These are phyloP conservation scores for Bremia lactucae DNA, from an alignment of 352 stramenopile genomes.

Conservation along the genomic window DNA sequence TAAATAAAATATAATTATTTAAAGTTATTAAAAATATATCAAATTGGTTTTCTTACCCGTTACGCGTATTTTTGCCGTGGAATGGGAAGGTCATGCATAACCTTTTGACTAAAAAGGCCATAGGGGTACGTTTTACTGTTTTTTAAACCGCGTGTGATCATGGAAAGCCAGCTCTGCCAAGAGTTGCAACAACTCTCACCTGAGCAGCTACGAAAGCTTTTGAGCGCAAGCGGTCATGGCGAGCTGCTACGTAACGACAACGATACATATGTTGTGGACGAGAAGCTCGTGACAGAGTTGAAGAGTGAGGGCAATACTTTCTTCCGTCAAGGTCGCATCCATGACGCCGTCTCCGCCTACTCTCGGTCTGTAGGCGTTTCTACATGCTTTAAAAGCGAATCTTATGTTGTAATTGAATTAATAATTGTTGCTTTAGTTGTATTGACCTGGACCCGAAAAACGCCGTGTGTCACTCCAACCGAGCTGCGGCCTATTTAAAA, in stretches of 20 bases:
- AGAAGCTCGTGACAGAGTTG: slow-evolving; percentile 16
- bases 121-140: no score
- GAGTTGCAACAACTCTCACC: slow-evolving; percentile 29
- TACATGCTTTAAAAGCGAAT: neutral
- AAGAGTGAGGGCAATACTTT: slow-evolving; percentile 49
- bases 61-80: no score
- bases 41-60: no score
- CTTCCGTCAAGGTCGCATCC: slow-evolving; percentile 31
- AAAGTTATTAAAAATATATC: no score
- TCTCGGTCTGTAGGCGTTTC: slow-evolving; percentile 17
- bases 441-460: slow-evolving; percentile 32
- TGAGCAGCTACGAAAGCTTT: slow-evolving; percentile 17
- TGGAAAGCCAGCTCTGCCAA: slow-evolving; percentile 11
- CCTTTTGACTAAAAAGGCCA: no score
- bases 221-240: slow-evolving; percentile 24
- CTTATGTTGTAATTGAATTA: neutral
- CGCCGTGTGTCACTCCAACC: slow-evolving; percentile 48
- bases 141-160: neutral
- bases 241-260: slow-evolving; percentile 8
- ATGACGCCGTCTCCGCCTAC: slow-evolving; percentile 35
- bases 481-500: slow-evolving; percentile 53
- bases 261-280: slow-evolving; percentile 10
- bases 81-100: no score
- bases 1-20: no score
- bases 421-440: slow-evolving; percentile 16